Conservation (phyloP, 1,284 basidiomycete genomes). For the Thecaphora thlaspeos region DNA sequence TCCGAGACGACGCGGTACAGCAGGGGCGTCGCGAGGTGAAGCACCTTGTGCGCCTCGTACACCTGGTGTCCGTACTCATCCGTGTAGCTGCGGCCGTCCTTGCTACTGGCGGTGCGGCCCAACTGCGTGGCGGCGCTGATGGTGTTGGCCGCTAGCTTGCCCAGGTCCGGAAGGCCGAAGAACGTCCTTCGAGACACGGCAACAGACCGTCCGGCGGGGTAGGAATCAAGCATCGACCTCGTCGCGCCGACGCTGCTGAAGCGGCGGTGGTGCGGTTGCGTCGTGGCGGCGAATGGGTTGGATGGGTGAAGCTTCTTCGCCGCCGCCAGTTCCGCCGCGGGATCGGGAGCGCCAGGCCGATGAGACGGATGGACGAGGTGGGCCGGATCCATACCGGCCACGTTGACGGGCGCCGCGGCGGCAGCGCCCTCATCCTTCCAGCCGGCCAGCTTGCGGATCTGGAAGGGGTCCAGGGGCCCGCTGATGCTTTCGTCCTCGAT, state of each 20-base stretch:
- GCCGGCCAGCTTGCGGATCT: conserved; percentile 43
- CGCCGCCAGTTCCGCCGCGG: not conserved
- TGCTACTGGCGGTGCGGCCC: not conserved
- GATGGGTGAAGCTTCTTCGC: not conserved
- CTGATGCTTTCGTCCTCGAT: conserved; percentile 58
- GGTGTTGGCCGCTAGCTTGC: conserved; percentile 21
- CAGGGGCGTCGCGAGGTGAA: no score
- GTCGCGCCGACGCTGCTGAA: not conserved
- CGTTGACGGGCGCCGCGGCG: no score
- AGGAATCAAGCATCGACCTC: no score
- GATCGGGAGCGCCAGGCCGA: not conserved
- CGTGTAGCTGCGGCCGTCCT: conserved; percentile 9
- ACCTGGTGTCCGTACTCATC: conserved; percentile 20
- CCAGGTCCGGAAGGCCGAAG: conserved; percentile 30
- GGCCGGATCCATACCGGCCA: no score
- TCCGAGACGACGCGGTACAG: conserved; percentile 59
- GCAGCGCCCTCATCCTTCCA: conserved; percentile 25
- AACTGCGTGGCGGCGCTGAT: conserved; percentile 7
- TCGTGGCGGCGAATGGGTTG: not conserved
- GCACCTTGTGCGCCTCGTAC: conserved; percentile 21
- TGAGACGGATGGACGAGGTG: no score
- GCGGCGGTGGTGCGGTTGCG: not conserved
- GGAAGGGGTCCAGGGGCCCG: conserved; percentile 34
- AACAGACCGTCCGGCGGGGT: no score
- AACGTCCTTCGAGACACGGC: conserved; percentile 11